Evolutionary conservation across 495 filamentous ascomycete species (phyloP), one percentile per base, ranked within the genome.

Genomic region (Podospora comata): DNA sequence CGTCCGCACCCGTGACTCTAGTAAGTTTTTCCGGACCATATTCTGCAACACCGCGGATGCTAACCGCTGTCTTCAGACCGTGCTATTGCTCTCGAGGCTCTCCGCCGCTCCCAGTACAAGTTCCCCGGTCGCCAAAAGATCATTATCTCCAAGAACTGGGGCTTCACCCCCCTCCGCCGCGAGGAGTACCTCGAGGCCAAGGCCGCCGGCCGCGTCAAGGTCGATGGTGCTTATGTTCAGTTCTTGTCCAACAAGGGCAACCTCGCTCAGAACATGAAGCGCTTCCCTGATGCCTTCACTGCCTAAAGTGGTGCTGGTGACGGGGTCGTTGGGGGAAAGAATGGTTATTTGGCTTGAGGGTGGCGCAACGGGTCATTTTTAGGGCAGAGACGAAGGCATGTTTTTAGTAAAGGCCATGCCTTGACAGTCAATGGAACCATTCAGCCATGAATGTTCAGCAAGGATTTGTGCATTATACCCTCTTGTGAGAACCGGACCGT

Each of bases 121-220:
- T 99, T 99, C 91, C 95, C 95, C 70, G 95, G 95, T 82, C 94
- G 95, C 84, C 95, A 99, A 89, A 98, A 99, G 92, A 96, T 99
- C 85, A 96, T 99, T 79, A 89, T 97, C 84, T 93, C 89, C 86
- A 99, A 99, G 91, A 97, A 97, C 86, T 99, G 95, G 95, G 95
- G 95, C 71, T 99, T 98, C 91, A 99, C 95, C 67, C 92, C 92
- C 78, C 91, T 99, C 73, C 91, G 92, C 74, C 94, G 96, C 75
- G 95, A 97, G 68, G 95, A 99, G 81, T 99, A 97, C 85, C 83
- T 96, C 76, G 86, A 91, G 84, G 89, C 92, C 85, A 93, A 95
- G 87, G 84, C 90, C 79, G 89, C 88, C 80, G 95, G 95, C 79
- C 88, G 88, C 80, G 87, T 99, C 82, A 89, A 90, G 85, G 88